A percentile compares a stretch with the other conserved stretches of the same genome.
These are phyloP conservation scores for Codiaeum variegatum DNA, from an alignment of 441 rosid genomes.

Conservation along the genomic window DNA sequence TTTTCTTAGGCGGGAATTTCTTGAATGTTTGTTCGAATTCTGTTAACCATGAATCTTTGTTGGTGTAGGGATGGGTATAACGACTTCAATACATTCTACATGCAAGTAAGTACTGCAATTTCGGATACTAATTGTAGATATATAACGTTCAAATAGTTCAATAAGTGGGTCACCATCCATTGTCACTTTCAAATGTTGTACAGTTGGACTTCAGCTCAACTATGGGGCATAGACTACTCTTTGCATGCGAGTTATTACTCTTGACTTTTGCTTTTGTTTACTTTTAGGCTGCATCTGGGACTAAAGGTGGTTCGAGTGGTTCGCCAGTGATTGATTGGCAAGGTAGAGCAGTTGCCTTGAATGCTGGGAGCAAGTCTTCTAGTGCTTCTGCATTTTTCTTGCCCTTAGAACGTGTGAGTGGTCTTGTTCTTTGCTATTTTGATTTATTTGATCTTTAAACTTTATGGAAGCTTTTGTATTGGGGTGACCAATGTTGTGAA, in stretches of 20 bases:
- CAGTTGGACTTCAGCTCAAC: not conserved
- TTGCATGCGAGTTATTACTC: not conserved
- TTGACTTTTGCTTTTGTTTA: not conserved
- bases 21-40: not conserved
- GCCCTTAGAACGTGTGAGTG: conserved; percentile 84
- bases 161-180: not conserved
- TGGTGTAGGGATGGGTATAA: conserved; percentile 67
- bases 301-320: conserved; percentile 99
- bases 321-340: conserved; percentile 98
- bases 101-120: conserved; percentile 71
- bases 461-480: not conserved
- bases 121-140: not conserved
- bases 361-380: conserved; percentile 96
- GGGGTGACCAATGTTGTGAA: not conserved
- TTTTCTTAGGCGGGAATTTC: not conserved
- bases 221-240: not conserved
- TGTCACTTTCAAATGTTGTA: not conserved
- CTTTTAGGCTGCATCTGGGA: conserved; percentile 94
- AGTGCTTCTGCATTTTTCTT: conserved; percentile 95
- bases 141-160: not conserved
- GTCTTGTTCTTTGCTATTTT: not conserved
- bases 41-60: not conserved
- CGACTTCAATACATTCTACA: conserved; percentile 97
- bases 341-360: conserved; percentile 97
- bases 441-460: not conserved